phyloP scores from a whole-genome alignment of 1,284 basidiomycete genomes.

The Anthracocystis panici-leucophaei region DNA sequence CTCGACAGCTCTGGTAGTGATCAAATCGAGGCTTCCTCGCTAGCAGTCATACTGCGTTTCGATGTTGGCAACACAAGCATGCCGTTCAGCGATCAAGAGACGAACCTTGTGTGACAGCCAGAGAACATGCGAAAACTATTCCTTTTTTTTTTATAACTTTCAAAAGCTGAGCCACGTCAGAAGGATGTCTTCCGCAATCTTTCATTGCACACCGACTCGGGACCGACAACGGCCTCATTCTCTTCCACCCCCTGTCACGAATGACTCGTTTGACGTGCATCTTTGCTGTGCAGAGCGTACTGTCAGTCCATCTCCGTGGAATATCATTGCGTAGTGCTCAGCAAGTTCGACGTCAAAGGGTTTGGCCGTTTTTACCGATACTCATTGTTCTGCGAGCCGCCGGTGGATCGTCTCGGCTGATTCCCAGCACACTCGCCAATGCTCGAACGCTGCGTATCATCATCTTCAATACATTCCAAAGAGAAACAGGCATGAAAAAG shows the following conservation, averaged over 20 bases:
- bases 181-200: neutral
- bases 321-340: neutral
- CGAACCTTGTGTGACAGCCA: neutral
- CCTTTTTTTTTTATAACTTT: neutral
- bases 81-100: neutral
- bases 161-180: neutral
- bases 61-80: neutral
- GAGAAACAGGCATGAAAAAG: neutral
- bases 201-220: neutral
- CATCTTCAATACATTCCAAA: conserved; percentile 1
- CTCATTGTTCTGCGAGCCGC: too few species aligned
- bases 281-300: neutral
- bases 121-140: neutral
- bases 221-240: neutral
- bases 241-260: neutral
- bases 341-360: too few species aligned
- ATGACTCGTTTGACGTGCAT: conserved; percentile 5
- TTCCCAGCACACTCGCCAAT: neutral
- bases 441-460: neutral
- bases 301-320: conserved; percentile 5
- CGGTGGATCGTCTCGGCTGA: too few species aligned
- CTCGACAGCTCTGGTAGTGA: too few species aligned
- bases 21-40: too few species aligned
- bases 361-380: too few species aligned
- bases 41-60: too few species aligned